Evolutionary conservation across 2,329 filamentous ascomycete species (phyloP).

Genomic region (Bipolaris bicolor): DNA sequence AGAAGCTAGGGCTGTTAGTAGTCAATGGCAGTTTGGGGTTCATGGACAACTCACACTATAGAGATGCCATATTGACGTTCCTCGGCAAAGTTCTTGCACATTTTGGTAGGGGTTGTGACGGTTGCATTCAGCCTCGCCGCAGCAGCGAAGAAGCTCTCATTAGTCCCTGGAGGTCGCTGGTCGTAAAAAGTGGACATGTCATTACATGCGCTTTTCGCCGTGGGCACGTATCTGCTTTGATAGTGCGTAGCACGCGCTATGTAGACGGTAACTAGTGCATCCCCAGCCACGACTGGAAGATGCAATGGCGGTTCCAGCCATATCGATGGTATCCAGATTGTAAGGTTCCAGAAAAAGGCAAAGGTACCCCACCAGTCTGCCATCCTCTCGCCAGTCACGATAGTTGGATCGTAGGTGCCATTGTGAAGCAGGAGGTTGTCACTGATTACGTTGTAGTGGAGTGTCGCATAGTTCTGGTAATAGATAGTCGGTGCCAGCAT

Average conservation of each 20-base stretch:
- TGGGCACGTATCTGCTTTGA: slow-evolving; percentile 19
- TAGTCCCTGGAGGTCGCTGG: slow-evolving; percentile 20
- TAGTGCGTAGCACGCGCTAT: slow-evolving; percentile 9
- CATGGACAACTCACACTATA: slow-evolving; percentile 19
- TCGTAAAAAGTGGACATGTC: background rate
- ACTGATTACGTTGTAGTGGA: slow-evolving; percentile 15
- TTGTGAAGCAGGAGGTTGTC: slow-evolving; percentile 17
- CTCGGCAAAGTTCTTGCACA: slow-evolving; percentile 32
- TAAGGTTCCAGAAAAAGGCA: slow-evolving; percentile 11
- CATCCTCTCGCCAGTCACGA: slow-evolving; percentile 16
- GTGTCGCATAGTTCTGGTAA: slow-evolving; percentile 1
- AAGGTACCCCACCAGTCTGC: slow-evolving; percentile 15
- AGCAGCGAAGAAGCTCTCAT: slow-evolving; percentile 40
- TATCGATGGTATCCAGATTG: slow-evolving; percentile 5
- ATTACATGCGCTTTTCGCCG: slow-evolving; percentile 4
- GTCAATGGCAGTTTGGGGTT: background rate
- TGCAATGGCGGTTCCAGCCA: slow-evolving; percentile 15
- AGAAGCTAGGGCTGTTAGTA: slow-evolving; percentile 8
- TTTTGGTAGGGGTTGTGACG: slow-evolving; percentile 15
- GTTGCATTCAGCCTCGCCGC: slow-evolving; percentile 33
- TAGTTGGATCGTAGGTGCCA: slow-evolving; percentile 16
- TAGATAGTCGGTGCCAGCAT: slow-evolving; percentile 4
- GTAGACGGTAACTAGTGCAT: slow-evolving; percentile 12
- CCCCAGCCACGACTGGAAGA: slow-evolving; percentile 15
- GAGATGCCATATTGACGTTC: slow-evolving; percentile 33